Evolutionary conservation across 495 filamentous ascomycete genomes (phyloP), one percentile per base, ranked within the genome.

Genomic region (Thermothielavioides terrestris): DNA sequence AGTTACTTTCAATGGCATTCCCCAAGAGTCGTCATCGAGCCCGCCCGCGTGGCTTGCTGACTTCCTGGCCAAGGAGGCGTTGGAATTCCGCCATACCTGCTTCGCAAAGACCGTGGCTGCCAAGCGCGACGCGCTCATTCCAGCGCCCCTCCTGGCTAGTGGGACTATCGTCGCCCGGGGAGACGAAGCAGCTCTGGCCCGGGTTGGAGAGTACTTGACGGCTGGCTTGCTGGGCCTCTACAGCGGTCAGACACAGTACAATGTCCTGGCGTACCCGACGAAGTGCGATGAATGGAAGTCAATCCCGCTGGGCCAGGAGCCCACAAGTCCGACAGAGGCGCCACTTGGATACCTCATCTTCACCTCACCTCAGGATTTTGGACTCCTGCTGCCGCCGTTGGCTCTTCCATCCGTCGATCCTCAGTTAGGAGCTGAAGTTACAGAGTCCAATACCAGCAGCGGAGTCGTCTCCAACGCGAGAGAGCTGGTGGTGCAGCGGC

Each of bases 261-360:
- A 61, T 23, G 57, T 75, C 27, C 50, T 75, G 5, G 47, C 73
- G 1, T 73, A 70, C 48, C 65, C 72, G 22, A 52, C 64, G 7
- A 62, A 61, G 7, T 69, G 67, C 44, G 59, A 68, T 3, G 61
- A 59, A 1, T 75, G 72, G 70, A 57, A 62, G 22, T 40, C 39
- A 17, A 53, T 64, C 9, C 26, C 35, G 12, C 34, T 58, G 3
- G 48, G 51, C 25, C 20, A 52, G 11, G 60, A 62, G 20, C 52
- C 57, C 20, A 4, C 52, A 12, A 53, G 50, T 22, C 48, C 56
- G 0, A 34, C 59, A 10, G 62, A 55, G 9, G 60, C 53, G 28
- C 25, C 52, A 14, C 63, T 75, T 21, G 54, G 61, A 8, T 67
- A 68, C 45, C 38, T 64, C 12, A 66, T 73, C 3, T 75, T 67